These are phyloP conservation scores for Hordeum pubiflorum DNA, from an alignment of 202 grass and related monocot genomes.

Conservation along the genomic window DNA sequence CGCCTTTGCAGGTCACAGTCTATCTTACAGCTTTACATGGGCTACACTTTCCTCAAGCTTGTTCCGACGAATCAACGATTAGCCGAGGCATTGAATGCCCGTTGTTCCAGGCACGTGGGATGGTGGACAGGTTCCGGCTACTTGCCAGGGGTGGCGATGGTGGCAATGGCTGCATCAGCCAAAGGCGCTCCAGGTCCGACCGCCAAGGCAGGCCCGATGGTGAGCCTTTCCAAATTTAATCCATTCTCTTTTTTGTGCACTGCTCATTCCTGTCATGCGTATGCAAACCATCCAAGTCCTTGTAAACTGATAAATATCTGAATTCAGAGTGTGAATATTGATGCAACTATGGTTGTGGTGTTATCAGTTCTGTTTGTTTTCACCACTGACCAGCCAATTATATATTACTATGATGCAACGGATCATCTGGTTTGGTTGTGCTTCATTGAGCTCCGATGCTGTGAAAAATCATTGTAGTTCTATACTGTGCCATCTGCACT, in stretches of 20 bases:
- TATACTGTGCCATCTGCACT: not conserved
- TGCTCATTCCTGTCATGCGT: not conserved
- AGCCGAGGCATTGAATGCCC: not conserved
- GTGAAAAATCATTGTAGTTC: not conserved
- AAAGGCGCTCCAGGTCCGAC: conserved; percentile 53
- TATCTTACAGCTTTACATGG: not conserved
- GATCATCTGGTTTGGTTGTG: not conserved
- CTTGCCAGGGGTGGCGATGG: conserved; percentile 76
- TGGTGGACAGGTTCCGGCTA: conserved; percentile 71
- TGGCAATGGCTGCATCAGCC: conserved; percentile 66
- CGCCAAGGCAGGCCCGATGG: conserved; percentile 62
- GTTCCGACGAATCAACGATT: not conserved
- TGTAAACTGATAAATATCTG: not conserved
- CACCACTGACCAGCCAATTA: not conserved
- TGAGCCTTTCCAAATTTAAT: conserved; percentile 4
- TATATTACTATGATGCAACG: not conserved
- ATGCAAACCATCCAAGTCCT: not conserved
- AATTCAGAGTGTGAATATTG: not conserved
- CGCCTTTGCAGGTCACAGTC: conserved; percentile 26
- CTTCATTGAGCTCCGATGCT: not conserved
- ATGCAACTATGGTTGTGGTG: not conserved
- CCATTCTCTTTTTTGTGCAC: not conserved
- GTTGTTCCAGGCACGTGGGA: conserved; percentile 45
- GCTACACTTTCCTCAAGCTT: not conserved
- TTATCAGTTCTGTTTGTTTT: not conserved